A percentile compares a stretch with the other conserved stretches of the same genome.
Conservation (phyloP, 208 protist genomes). For the Crithidia expoeki region DNA sequence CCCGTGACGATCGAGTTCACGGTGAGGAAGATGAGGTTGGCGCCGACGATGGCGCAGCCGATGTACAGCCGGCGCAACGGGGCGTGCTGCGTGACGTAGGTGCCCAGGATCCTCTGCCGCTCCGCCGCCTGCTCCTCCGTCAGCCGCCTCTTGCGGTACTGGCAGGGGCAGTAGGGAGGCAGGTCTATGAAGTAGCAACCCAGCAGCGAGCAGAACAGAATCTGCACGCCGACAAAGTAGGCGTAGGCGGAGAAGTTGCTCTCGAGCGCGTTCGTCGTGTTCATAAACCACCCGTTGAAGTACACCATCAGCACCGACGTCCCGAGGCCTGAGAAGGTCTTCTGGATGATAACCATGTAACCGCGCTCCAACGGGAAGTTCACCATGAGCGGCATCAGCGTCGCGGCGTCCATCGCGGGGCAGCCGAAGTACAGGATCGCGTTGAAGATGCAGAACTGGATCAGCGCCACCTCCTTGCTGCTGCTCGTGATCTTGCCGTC, state of each 20-base stretch:
- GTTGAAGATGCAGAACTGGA: conserved; percentile 53
- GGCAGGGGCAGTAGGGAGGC: conserved; percentile 60
- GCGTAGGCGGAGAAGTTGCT: conserved; percentile 64
- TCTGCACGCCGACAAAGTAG: conserved; percentile 56
- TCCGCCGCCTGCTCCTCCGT: conserved; percentile 45
- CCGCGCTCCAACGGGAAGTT: conserved; percentile 63
- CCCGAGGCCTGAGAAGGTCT: conserved; percentile 58
- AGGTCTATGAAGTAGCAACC: conserved; percentile 54
- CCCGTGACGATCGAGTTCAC: conserved; percentile 54
- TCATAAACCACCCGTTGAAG: conserved; percentile 76
- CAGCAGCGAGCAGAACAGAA: conserved; percentile 41
- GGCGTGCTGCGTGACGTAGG: conserved; percentile 62
- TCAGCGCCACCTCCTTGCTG: conserved; percentile 35
- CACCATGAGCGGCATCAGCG: conserved; percentile 68
- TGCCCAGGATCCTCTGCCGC: conserved; percentile 40
- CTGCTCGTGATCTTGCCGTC: conserved; percentile 39
- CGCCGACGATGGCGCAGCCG: conserved; percentile 46
- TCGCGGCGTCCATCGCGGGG: conserved; percentile 53
- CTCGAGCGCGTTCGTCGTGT: conserved; percentile 19
- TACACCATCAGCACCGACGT: conserved; percentile 64
- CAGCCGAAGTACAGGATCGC: conserved; percentile 67
- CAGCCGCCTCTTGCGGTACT: conserved; percentile 45
- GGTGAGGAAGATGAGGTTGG: conserved; percentile 55
- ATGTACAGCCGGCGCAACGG: conserved; percentile 53
- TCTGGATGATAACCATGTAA: conserved; percentile 54